Evolutionary conservation across 306 rosid species (phyloP), one percentile per base, ranked within the genome.

Genomic region (Cicer cuneatum): DNA sequence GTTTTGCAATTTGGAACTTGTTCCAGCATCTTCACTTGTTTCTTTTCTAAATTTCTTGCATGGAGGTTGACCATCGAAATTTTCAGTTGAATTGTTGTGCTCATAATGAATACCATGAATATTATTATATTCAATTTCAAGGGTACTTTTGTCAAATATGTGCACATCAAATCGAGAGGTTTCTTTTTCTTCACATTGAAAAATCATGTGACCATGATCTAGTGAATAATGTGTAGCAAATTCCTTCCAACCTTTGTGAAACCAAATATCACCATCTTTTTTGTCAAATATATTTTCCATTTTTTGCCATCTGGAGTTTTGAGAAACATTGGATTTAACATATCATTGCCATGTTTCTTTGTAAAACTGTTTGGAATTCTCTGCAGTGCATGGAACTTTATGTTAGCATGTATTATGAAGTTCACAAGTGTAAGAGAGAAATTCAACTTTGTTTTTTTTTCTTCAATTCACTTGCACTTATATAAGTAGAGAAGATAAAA

Each of bases 271-370:
- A 29, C 0, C 24, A 42, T 78, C 68, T 33, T 42, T 7, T 66
- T 73, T 2, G 9, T 46, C 63, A 57, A 72, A 37, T 10, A 4
- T 47, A 83, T 19, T 62, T 78, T 8, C 86, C 86, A 83, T 29
- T 62, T 12, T 33, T 67, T 35, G 1, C 69, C 80, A 78, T 58
- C 63, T 19, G 81, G 83, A 11, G 72, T 76, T 60, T 69, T 78
- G 60, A 83, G 66, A 69, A 73, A 43, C 40, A 78, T 15, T 45
- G 69, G 74, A 35, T 69, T 78, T 46, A 67, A 11, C 29, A 83
- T 0, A 19, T 37, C n/a, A 2, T 8, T 16, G 4, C 80, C 72
- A 78, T 61, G 24, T 78, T 62, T 59, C 62, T 13, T 41, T 7
- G 56, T n/a, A 54, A 78, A 82, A 0, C 18, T 64, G 2, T 54